phyloP scores from a whole-genome alignment of 345 rosid species.

The Eucalyptus pumila region DNA sequence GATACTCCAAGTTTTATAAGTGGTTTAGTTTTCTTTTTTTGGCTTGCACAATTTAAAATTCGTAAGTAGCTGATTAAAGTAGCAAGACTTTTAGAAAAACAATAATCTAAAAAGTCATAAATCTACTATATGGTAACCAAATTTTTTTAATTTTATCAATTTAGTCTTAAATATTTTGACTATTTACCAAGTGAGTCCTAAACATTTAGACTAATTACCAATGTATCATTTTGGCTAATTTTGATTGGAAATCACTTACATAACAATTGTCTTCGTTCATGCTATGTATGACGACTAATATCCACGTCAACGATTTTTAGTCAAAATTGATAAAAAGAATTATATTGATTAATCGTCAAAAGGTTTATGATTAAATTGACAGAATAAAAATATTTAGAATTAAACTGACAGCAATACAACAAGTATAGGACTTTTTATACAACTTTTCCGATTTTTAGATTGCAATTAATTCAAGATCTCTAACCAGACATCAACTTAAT shows the following conservation, averaged over 20 bases:
- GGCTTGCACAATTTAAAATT: not conserved
- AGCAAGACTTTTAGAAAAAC: not conserved
- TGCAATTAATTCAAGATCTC: not conserved
- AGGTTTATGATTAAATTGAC: not conserved
- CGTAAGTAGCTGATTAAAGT: too few species aligned
- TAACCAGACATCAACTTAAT: not conserved
- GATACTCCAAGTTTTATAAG: not conserved
- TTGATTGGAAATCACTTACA: accelerated
- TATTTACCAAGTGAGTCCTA: not conserved
- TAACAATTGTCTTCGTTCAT: accelerated
- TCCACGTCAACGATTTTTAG: accelerated
- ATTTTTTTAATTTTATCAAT: too few species aligned
- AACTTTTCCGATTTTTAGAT: not conserved
- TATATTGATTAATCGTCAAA: not conserved
- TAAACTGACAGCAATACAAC: accelerated
- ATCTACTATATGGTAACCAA: too few species aligned
- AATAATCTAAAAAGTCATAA: not conserved
- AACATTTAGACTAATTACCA: too few species aligned
- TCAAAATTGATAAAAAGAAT: not conserved
- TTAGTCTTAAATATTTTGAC: not conserved
- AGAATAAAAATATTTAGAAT: not conserved
- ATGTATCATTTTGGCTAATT: not conserved
- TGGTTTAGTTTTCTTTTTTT: not conserved
- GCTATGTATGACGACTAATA: accelerated
- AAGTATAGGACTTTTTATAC: accelerated